Evolutionary conservation across 371 early-diverging fungal species (phyloP).

Genomic region (Rhizopus arrhizus): DNA sequence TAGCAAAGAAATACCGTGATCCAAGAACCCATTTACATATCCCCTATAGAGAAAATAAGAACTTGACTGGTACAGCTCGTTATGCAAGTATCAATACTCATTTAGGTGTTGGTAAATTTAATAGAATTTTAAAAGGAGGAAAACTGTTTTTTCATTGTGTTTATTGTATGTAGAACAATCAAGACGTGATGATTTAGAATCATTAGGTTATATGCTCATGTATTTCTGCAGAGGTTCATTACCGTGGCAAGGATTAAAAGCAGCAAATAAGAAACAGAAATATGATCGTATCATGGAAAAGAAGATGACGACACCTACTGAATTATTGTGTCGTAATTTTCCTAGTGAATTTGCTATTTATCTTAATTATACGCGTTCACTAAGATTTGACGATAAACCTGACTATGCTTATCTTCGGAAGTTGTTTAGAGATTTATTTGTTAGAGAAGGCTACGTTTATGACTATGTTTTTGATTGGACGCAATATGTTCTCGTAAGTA

Average conservation of each 20-base stretch:
- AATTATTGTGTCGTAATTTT: constrained; percentile 94
- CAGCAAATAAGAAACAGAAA: constrained; percentile 98
- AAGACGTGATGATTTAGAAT: constrained; percentile 99
- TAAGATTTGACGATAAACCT: constrained; percentile 99
- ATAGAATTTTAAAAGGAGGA: not conserved
- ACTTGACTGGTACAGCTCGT: constrained; percentile 98
- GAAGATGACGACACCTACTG: constrained; percentile 98
- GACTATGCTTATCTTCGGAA: constrained; percentile 98
- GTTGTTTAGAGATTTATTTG: constrained; percentile 94
- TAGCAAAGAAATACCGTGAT: constrained; percentile 98
- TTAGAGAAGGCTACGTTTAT: constrained; percentile 91
- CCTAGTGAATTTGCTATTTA: constrained; percentile 97
- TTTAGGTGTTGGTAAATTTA: constrained; percentile 83
- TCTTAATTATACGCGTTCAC: constrained; percentile 94
- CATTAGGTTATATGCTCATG: constrained; percentile 98
- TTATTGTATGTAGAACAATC: constrained; percentile 82
- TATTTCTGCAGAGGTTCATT: constrained; percentile 98
- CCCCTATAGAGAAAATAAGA: constrained; percentile 97
- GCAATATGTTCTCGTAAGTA: constrained; percentile 36
- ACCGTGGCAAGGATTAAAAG: constrained; percentile 99
- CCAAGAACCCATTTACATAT: constrained; percentile 97
- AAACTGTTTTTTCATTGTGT: constrained; percentile 1
- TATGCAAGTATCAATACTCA: constrained; percentile 99
- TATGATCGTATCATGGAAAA: constrained; percentile 99
- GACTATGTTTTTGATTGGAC: constrained; percentile 99